Evolutionary conservation across 192 early-diverging fungal species (phyloP).

Genomic region (Spinellus fusiger): DNA sequence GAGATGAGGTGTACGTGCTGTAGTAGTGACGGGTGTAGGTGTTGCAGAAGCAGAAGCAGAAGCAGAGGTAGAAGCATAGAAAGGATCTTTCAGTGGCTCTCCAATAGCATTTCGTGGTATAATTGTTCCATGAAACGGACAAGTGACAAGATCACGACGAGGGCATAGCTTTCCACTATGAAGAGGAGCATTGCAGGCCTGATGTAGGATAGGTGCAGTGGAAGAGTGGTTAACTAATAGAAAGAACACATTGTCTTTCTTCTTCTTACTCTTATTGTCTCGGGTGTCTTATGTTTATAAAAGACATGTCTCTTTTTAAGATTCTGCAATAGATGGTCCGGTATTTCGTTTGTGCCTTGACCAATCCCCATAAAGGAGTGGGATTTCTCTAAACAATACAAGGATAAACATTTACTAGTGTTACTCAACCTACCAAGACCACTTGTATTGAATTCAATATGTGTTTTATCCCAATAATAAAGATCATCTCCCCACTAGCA

Average conservation of each 20-base stretch:
- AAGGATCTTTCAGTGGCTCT: slow-evolving; percentile 24
- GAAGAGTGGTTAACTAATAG: neutral
- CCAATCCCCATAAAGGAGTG: slow-evolving; percentile 64
- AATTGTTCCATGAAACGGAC: slow-evolving; percentile 60
- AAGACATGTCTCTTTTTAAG: slow-evolving; percentile 53
- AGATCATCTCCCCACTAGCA: slow-evolving; percentile 56
- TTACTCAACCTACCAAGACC: slow-evolving; percentile 33
- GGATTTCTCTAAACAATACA: slow-evolving; percentile 33
- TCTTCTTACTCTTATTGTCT: slow-evolving; percentile 40
- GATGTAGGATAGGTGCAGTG: neutral
- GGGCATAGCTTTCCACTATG: slow-evolving; percentile 56
- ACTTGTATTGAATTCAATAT: slow-evolving; percentile 52
- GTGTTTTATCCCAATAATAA: slow-evolving; percentile 56
- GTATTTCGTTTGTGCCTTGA: slow-evolving; percentile 51
- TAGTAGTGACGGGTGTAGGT: neutral
- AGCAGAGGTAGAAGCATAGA: slow-evolving; percentile 13
- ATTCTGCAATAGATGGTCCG: slow-evolving; percentile 40
- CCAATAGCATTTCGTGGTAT: slow-evolving; percentile 56
- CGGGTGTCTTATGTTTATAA: slow-evolving; percentile 32
- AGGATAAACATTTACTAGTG: neutral
- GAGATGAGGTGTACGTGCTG: slow-evolving; percentile 3
- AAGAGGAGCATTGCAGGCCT: slow-evolving; percentile 59
- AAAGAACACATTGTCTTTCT: neutral
- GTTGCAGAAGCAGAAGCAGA: slow-evolving; percentile 3
- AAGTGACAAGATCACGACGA: slow-evolving; percentile 57